A percentile compares a stretch with the other conserved stretches of the same genome.
Evolutionary conservation across 176 grass and related monocot species (phyloP).

Genomic region (Oryza officinalis): DNA sequence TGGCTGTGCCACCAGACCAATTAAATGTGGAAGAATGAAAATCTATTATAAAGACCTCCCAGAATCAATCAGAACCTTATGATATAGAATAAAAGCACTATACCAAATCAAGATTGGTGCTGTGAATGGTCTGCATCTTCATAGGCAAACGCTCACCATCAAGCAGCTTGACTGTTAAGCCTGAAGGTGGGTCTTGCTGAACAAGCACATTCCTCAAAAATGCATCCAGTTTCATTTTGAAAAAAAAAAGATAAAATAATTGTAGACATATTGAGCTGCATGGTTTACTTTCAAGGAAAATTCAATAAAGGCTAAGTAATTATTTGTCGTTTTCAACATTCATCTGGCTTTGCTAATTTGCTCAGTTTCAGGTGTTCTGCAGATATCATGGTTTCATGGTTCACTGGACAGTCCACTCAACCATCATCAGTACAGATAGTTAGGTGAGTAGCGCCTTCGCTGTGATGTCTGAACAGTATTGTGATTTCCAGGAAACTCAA

Average conservation of each 20-base stretch:
- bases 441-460: background rate
- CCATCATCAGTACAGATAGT: conserved; percentile 5
- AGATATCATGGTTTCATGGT: conserved; percentile 36
- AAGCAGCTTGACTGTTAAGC: background rate
- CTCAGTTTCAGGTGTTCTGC: conserved; percentile 17
- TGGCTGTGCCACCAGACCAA: conserved; percentile 18
- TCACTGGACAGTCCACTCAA: background rate
- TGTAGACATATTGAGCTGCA: background rate
- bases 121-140: background rate
- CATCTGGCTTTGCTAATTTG: conserved; percentile 7
- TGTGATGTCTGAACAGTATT: conserved; percentile 20
- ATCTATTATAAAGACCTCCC: background rate
- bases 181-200: conserved; percentile 11
- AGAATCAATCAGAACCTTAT: conserved; percentile 8
- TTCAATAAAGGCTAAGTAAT: background rate
- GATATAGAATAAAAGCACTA: background rate
- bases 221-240: conserved; percentile 1
- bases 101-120: background rate
- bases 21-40: conserved; percentile 1
- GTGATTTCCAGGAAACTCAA: background rate
- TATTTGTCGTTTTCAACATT: background rate
- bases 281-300: conserved; percentile 2
- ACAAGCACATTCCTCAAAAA: conserved; percentile 1
- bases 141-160: background rate
- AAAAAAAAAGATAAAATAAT: background rate